phyloP scores from a whole-genome alignment of 208 protist genomes.

The Leishmania major region DNA sequence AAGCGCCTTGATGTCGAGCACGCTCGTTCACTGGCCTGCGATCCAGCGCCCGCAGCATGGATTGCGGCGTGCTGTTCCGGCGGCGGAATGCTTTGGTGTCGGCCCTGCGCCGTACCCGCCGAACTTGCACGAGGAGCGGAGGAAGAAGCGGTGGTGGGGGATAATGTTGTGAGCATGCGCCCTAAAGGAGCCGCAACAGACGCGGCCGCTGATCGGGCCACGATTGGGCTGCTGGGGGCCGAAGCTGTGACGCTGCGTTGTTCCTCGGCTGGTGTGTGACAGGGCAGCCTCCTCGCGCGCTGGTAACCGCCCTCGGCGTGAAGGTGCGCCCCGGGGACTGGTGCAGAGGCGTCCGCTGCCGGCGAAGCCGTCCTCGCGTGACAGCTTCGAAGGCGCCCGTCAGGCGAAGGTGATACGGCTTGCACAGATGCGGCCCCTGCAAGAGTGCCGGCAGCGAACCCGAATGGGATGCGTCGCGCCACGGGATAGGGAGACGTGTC shows the following conservation, averaged over 20 bases:
- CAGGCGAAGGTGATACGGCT: background rate
- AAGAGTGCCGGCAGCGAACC: background rate
- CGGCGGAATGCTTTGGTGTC: background rate
- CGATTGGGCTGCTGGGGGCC: background rate
- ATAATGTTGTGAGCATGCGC: background rate
- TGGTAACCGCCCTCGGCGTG: background rate
- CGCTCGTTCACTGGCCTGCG: background rate
- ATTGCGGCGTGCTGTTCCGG: background rate
- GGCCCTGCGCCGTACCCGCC: background rate
- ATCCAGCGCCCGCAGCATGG: background rate
- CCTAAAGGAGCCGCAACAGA: background rate
- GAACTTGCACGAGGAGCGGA: background rate
- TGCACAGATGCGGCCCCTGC: no score
- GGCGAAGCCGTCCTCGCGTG: background rate
- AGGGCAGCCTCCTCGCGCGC: background rate
- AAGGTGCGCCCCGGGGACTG: background rate
- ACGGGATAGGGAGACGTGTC: background rate
- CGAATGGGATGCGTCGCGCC: slow-evolving; percentile 24
- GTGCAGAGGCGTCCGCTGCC: background rate
- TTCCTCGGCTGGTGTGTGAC: background rate
- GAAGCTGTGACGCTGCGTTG: background rate
- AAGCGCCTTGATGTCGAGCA: background rate
- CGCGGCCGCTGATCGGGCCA: background rate
- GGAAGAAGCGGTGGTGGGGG: background rate
- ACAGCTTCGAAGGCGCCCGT: background rate